Evolutionary conservation across 2,329 filamentous ascomycete species (phyloP).

Genomic region (Apiospora rasikravindrae): DNA sequence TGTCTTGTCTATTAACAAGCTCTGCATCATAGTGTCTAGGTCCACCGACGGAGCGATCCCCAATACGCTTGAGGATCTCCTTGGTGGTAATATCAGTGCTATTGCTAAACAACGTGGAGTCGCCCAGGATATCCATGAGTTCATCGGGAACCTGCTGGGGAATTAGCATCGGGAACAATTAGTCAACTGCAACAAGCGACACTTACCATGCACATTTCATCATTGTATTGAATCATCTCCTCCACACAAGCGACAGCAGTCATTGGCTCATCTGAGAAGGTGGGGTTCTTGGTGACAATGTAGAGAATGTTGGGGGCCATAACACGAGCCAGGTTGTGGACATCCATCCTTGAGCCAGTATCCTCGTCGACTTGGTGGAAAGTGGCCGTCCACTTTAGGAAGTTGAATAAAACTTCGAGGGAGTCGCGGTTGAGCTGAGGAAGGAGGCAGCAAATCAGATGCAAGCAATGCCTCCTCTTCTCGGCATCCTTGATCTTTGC

Average conservation of each 20-base stretch:
- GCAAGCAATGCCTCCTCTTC: constrained; percentile 82
- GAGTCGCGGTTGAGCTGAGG: constrained; percentile 93
- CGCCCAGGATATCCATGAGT: constrained; percentile 82
- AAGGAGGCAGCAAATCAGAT: constrained; percentile 88
- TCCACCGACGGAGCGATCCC: constrained; percentile 67
- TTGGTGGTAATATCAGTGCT: constrained; percentile 92
- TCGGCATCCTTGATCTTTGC: constrained; percentile 86
- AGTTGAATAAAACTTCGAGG: constrained; percentile 92
- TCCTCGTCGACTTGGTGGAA: constrained; percentile 98
- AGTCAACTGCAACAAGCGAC: neutral
- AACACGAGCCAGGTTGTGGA: constrained; percentile 95
- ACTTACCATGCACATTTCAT: constrained; percentile 92
- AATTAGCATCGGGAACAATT: constrained; percentile 24
- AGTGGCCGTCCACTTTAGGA: constrained; percentile 96
- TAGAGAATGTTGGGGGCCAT: constrained; percentile 96
- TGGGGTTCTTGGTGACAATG: constrained; percentile 67
- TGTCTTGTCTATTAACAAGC: constrained; percentile 61
- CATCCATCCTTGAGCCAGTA: constrained; percentile 97
- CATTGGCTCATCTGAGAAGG: constrained; percentile 86
- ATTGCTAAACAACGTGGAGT: constrained; percentile 80
- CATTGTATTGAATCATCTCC: constrained; percentile 88
- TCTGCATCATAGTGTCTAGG: constrained; percentile 66
- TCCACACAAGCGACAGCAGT: constrained; percentile 92
- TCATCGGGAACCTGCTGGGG: constrained; percentile 84
- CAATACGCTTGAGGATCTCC: constrained; percentile 93